Evolutionary conservation across 2,329 filamentous ascomycete species (phyloP), one percentile per base, ranked within the genome.

Genomic region (Colletotrichum coccodes): DNA sequence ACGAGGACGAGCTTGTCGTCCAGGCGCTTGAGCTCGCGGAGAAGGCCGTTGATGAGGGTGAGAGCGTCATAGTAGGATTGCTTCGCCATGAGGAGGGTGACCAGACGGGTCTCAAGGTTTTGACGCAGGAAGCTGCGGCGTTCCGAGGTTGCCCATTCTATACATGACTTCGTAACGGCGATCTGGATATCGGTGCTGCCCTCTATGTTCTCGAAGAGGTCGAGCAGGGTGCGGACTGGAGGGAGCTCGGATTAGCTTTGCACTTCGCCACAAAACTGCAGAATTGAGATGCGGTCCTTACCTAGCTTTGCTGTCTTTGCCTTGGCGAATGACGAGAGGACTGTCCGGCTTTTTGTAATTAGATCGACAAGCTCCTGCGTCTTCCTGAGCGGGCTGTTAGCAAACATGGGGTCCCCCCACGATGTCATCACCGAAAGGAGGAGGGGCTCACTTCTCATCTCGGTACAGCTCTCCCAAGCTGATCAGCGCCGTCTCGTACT

Each of bases 1-100:
- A 99, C 96, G 70, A 99, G 87, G 74, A 98, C 94, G 73, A 99
- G 90, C 86, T 99, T 99, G 87, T 99, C 97, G 79, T 99, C 96
- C 75, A 99, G 88, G 65, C 97, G 94, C 88, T 98, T 98, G 75
- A 99, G 90, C 87, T 99, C 97, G 78, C 94, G 94, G 68, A 99
- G 90, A 70, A 99, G 91, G 75, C 92, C 91, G 85, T 98, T 98
- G 89, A 98, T 98, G 77, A 99, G 91, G 30, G 93, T 95, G 73
- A 99, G 91, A 71, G 96, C 94, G 74, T 99, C 97, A 80, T 98
- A 98, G 86, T 97, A 98, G 65, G 94, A 92, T 80, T 97, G 94
- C 85, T 98, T 98, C 77, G 93, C 91, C 92, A 99, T 98, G 86
- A 97, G 94, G 70, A 99, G 91, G 60, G 90, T 88, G 62, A 99